Base-by-base conservation (phyloP, 2,329 filamentous ascomycete genomes). In the Sarocladiaceae sp. region DNA sequence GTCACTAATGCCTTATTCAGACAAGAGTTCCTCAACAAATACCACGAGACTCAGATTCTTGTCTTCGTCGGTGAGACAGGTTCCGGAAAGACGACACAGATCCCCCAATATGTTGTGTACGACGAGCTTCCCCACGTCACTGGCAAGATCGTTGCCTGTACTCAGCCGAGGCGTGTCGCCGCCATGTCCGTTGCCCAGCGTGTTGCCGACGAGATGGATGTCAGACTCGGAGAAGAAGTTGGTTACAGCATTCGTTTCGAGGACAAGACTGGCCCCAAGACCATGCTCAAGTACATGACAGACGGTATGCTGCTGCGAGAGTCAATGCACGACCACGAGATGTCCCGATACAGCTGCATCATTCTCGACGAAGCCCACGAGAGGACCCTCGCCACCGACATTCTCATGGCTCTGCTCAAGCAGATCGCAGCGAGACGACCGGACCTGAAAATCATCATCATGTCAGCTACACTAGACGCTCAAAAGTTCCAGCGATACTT, bases 241-340 rank as follows among this genome's bases (percentile, higher is more conserved):
- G 94, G 94, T 70, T 99, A 97, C 76, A 97, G 90, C 69, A 97
- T 99, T 68, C 90, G 94, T 77, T 99, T 99, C 71, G 95, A 99
- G 71, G 94, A 99, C 69, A 88, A 85, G 74, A 97, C 94, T 1
- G 82, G 88, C 49, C 83, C 84, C 53, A 91, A 89, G 70, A 99
- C 94, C 1, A 83, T 95, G 55, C 82, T 99, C 66, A 99, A 99
- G 77, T 99, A 99, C 77, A 99, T 99, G 94, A 99, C 95, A 40
- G 94, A 99, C 66, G 95, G 95, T 82, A 97, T 99, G 87, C 84
- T 99, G 63, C 79, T 97, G 64, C 80, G 94, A 64, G 94, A 99
- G 72, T 92, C 94, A 53, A 96, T 99, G 86, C 86, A 97, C 71
- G 94, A 99, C 69, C 89, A 92, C 64, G 82, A 95, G 61, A 83